Evolutionary conservation across 306 rosid species (phyloP).

Genomic region (Cucurbita ficifolia): DNA sequence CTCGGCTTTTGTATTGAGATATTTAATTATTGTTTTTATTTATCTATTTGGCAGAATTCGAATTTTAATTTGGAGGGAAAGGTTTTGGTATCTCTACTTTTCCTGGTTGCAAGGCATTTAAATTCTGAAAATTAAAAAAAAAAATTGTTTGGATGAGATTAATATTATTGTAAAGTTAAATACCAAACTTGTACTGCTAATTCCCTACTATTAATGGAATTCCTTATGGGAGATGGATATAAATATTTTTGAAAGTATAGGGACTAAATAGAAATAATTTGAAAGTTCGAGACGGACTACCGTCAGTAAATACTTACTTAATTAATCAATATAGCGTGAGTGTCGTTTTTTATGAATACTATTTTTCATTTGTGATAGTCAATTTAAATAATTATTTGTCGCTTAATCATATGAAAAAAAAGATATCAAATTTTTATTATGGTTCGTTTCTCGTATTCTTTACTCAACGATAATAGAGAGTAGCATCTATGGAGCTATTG

Average conservation of each 20-base stretch:
- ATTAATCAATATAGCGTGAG: not conserved
- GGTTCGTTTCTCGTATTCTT: not conserved
- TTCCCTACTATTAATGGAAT: no score
- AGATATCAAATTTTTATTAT: no score
- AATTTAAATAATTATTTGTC: no score
- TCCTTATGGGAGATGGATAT: no score
- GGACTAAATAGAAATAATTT: no score
- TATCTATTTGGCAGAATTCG: slow-evolving; percentile 14
- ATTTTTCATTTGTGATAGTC: no score
- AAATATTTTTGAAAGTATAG: no score
- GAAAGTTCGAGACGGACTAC: no score
- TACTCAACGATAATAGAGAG: not conserved
- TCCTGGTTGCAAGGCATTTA: slow-evolving; percentile 40
- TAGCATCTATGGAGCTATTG: not conserved
- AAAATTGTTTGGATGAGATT: not conserved
- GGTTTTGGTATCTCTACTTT: slow-evolving; percentile 97
- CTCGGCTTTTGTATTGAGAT: not conserved
- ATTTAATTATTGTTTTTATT: not conserved
- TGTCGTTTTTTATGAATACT: no score
- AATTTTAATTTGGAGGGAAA: slow-evolving; percentile 23
- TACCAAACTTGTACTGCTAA: not conserved
- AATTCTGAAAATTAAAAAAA: not conserved
- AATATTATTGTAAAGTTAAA: not conserved
- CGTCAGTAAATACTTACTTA: no score
- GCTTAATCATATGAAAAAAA: no score